These are phyloP conservation scores for Galium porrigens DNA, from an alignment of 305 asterid genomes.

Conservation along the genomic window DNA sequence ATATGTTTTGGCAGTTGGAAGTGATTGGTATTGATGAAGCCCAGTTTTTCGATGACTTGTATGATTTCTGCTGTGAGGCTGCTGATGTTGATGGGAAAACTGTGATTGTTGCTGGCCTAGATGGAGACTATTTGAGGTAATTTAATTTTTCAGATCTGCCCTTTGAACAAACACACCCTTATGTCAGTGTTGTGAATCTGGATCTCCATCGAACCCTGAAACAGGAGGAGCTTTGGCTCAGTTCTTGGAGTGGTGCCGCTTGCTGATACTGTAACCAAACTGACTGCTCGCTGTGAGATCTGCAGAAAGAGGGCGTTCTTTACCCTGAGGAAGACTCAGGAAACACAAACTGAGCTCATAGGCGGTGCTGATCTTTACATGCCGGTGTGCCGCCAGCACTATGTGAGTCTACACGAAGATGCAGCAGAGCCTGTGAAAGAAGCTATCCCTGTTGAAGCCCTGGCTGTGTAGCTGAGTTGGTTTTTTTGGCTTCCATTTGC, in stretches of 20 bases:
- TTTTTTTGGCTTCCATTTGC: not conserved
- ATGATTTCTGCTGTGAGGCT: conserved; percentile 62
- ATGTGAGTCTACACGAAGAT: conserved; percentile 23
- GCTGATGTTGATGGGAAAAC: conserved; percentile 70
- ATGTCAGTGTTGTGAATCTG: not conserved
- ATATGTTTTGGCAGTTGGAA: conserved; percentile 40
- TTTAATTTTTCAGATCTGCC: not conserved
- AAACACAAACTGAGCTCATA: conserved; percentile 44
- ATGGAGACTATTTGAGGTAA: conserved; percentile 78
- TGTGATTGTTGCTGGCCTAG: conserved; percentile 71
- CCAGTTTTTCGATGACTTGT: conserved; percentile 68
- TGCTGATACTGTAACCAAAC: conserved; percentile 58
- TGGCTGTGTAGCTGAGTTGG: not conserved
- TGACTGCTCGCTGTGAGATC: conserved; percentile 62
- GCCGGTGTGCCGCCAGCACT: conserved; percentile 84
- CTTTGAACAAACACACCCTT: not conserved
- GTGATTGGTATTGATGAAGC: conserved; percentile 87
- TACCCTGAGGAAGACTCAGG: conserved; percentile 52
- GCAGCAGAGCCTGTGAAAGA: conserved; percentile 2
- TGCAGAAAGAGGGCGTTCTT: conserved; percentile 60
- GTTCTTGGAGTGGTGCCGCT: conserved; percentile 60
- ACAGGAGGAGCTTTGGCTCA: conserved; percentile 69
- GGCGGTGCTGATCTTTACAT: conserved; percentile 75
- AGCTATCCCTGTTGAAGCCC: not conserved
- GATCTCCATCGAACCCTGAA: not conserved